Base-by-base conservation (phyloP, 2,329 filamentous ascomycete genomes). In the Ambrosiella xylebori region DNA sequence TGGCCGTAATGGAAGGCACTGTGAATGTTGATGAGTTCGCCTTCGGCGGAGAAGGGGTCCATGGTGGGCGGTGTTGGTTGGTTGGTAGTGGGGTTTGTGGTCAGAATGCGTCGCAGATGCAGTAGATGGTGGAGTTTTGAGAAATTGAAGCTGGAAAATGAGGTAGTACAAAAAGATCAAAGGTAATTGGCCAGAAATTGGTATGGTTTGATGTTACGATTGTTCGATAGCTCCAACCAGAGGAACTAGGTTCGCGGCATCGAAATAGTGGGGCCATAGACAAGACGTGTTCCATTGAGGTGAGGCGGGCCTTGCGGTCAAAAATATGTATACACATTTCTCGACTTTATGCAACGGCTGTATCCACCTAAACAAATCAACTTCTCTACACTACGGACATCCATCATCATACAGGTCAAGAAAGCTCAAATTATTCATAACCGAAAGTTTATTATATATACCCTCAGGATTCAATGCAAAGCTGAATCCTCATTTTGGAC, bases 1-100 rank as follows among this genome's bases (percentile, higher is more conserved):
- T 95, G 90, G 68, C 87, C 89, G 70, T 84, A 80, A 70, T 84
- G 78, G 72, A 85, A 85, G 71, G 80, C 71, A 71, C 80, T 84
- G 73, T 84, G 80, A 63, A 85, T 78, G 71, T 83, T 85, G 69
- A 85, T 78, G 65, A 86, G 72, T 73, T 86, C 82, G 71, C 81
- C 81, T 71, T 85, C 82, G 63, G 81, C 76, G 53, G 81, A 84
- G 69, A 82, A 86, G 63, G 81, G 81, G 69, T 85, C 82, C 82
- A 85, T 85, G 41, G 63, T 70, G 68, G 65, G 63, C 64, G 64
- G 62, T 64, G 13, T 56, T 44, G 7, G 27, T 15, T 54, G 36
- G 40, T 7, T n/a, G 17, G 59, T 51, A 15, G 39, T 54, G 17
- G 40, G 56, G 39, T 7, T 57, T 27, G 60, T 62, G 61, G 61